These are phyloP conservation scores for Phytophthora idaei DNA, from an alignment of 352 stramenopile genomes.

Conservation along the genomic window DNA sequence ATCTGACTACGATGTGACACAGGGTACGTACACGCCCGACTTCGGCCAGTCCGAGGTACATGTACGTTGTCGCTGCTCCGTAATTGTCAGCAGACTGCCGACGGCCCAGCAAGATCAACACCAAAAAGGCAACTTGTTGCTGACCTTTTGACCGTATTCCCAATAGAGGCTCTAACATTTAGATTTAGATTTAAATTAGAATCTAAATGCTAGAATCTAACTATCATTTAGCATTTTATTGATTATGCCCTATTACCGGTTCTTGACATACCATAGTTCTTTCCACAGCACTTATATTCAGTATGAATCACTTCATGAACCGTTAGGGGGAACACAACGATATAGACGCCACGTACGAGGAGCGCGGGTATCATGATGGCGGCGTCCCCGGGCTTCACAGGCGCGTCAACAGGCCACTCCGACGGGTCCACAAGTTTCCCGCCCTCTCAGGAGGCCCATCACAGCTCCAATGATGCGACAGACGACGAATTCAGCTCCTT, in stretches of 20 bases:
- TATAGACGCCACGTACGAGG: constrained; percentile 26
- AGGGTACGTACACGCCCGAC: constrained; percentile 12
- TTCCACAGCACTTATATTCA: constrained; percentile 5
- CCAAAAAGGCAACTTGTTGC: too few relatives aligned
- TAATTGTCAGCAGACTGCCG: constrained; percentile 10
- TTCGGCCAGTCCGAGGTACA: neutral
- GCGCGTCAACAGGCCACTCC: neutral
- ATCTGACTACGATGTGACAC: constrained; percentile 30
- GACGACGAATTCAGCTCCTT: constrained; percentile 54
- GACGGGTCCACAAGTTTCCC: constrained; percentile 3
- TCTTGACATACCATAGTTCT: neutral
- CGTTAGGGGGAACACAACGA: constrained; percentile 10
- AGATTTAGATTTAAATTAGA: too few relatives aligned
- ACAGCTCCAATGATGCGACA: constrained; percentile 8
- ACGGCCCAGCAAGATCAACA: neutral
- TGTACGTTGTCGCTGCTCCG: constrained; percentile 12
- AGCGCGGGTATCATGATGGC: constrained; percentile 25
- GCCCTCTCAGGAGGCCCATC: neutral
- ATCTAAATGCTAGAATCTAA: neutral
- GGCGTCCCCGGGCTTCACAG: constrained; percentile 22
- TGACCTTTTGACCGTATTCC: too few relatives aligned
- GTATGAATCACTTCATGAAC: constrained; percentile 15
- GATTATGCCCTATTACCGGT: neutral
- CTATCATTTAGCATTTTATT: constrained; percentile 2
- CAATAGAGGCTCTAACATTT: too few relatives aligned